These are phyloP conservation scores for Alternaria consortialis DNA, from an alignment of 2,329 filamentous ascomycete genomes.

Conservation along the genomic window DNA sequence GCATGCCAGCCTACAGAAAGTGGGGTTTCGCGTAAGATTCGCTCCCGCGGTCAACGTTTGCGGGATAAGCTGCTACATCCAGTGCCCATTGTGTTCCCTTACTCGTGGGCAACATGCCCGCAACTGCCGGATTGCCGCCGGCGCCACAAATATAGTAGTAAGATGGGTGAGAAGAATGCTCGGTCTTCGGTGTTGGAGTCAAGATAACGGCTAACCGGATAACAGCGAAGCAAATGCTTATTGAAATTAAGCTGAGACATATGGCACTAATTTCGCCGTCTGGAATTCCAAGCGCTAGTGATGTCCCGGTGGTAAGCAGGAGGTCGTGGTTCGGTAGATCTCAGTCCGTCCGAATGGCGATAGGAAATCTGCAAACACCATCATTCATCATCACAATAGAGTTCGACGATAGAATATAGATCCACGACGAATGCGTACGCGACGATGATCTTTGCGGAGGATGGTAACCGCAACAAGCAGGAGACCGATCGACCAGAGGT, in stretches of 20 bases:
- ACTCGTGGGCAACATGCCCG: neutral
- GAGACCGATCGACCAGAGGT: neutral
- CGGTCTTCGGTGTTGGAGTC: neutral
- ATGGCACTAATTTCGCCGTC: neutral
- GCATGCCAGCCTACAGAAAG: neutral
- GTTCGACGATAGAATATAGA: neutral
- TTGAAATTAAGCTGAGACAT: neutral
- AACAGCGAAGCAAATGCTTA: neutral
- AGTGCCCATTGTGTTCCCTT: neutral
- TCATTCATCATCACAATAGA: neutral
- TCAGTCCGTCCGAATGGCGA: neutral
- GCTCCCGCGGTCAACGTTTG: neutral
- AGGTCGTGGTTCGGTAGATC: neutral
- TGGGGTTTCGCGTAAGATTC: neutral
- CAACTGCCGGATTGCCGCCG: neutral
- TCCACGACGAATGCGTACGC: neutral
- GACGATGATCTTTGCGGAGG: neutral
- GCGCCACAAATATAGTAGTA: neutral
- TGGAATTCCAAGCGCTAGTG: neutral
- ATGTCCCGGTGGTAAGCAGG: neutral
- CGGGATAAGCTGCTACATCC: neutral
- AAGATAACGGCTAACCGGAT: neutral
- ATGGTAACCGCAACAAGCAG: slow-evolving; percentile 3
- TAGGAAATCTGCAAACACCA: neutral
- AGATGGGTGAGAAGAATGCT: neutral